phyloP scores from a whole-genome alignment of 768 basidiomycete genomes.

The Phylloporus rhodoxanthus region DNA sequence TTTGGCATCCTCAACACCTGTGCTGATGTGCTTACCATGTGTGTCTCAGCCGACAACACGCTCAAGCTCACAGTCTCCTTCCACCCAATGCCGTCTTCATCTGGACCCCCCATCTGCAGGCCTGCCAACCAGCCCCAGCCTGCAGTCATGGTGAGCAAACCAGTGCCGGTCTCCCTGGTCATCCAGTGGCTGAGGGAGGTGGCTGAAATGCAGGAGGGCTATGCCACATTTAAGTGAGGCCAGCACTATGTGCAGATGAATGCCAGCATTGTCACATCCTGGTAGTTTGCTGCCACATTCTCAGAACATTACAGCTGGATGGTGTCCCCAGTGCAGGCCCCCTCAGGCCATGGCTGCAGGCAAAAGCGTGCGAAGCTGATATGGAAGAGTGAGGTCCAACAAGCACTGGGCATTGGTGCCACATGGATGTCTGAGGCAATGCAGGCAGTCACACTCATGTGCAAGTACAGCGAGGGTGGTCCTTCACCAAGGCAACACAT shows the following conservation, averaged over 20 bases:
- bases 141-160: not conserved
- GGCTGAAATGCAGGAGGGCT: not conserved
- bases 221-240: too few species aligned
- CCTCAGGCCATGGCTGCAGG: not conserved
- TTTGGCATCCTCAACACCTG: not conserved
- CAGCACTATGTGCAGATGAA: not conserved
- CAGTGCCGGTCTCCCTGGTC: not conserved
- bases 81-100: not conserved
- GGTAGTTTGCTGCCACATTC: not conserved
- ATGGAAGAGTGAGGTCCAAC: not conserved
- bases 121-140: not conserved
- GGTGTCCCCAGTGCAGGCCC: too few species aligned
- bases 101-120: not conserved
- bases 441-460: not conserved
- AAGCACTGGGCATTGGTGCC: not conserved
- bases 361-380: not conserved
- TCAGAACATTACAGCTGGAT: too few species aligned
- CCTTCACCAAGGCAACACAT: not conserved
- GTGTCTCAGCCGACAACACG: not conserved
- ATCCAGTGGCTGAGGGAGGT: not conserved
- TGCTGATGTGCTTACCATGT: not conserved
- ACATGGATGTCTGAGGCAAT: not conserved
- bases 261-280: not conserved
- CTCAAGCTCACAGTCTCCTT: not conserved
- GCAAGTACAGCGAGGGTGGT: not conserved